A percentile compares a stretch with the other conserved stretches of the same genome.
Conservation (phyloP, 805 yeast species). For the Candida railenensis region DNA sequence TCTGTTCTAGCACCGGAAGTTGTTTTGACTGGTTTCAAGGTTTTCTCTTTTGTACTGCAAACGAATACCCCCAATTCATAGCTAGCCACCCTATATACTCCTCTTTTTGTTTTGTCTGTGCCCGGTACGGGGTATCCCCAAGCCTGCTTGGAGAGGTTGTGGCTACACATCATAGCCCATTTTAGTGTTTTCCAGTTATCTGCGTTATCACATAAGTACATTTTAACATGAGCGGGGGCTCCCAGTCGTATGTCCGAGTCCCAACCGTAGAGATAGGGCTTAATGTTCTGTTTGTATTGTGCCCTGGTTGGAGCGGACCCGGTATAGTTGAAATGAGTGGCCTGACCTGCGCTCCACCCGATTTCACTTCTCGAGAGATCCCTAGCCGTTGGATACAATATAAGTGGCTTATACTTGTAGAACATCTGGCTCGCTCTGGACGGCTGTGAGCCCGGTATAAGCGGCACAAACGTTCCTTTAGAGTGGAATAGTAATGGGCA, state of each 20-base stretch:
- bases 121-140: slow-evolving; percentile 57
- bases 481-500: slow-evolving; percentile 43
- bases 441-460: slow-evolving; percentile 9
- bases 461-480: slow-evolving; percentile 11
- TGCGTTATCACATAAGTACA: slow-evolving; percentile 54
- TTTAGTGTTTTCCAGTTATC: slow-evolving; percentile 50
- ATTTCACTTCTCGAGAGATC: slow-evolving; percentile 39
- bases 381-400: slow-evolving; percentile 45
- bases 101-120: slow-evolving; percentile 9
- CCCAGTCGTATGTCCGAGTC: slow-evolving; percentile 21
- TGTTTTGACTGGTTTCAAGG: slow-evolving; percentile 14
- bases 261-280: slow-evolving; percentile 49
- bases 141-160: slow-evolving; percentile 73
- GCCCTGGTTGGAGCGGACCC: slow-evolving; percentile 17
- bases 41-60: slow-evolving; percentile 10
- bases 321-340: slow-evolving; percentile 46
- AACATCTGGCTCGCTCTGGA: slow-evolving; percentile 16
- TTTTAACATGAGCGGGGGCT: slow-evolving; percentile 67
- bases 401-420: slow-evolving; percentile 28
- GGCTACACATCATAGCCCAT: slow-evolving; percentile 75
- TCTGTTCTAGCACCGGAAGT: slow-evolving; percentile 28
- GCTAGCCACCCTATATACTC: slow-evolving; percentile 29
- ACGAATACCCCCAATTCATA: slow-evolving; percentile 39
- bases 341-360: slow-evolving; percentile 50
- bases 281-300: slow-evolving; percentile 43